Conservation (phyloP, 2,329 filamentous ascomycete species). For the Pseudocercospora pini-densiflorae region DNA sequence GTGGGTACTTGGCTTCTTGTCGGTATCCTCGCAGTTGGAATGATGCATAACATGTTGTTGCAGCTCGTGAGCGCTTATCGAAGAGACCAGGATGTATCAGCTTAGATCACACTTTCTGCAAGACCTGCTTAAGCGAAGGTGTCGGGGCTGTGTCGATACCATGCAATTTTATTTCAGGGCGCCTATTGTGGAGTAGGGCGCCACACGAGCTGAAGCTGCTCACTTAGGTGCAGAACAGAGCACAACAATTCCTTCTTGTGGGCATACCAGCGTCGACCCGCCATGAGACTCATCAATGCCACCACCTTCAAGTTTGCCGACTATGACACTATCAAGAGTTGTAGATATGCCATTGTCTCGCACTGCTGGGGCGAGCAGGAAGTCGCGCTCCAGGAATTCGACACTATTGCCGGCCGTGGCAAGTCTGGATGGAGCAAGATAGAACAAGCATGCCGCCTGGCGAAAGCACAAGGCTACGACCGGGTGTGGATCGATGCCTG, state of each 20-base stretch:
- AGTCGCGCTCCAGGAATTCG: conserved; percentile 19
- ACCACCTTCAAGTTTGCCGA: not conserved
- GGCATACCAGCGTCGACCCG: not conserved
- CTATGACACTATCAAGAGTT: not conserved
- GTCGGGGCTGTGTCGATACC: too few species aligned
- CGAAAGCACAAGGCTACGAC: not conserved
- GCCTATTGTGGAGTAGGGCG: too few species aligned
- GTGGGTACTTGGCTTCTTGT: not conserved
- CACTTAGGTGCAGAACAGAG: too few species aligned
- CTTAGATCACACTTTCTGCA: too few species aligned
- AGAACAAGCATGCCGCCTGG: not conserved
- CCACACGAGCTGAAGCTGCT: too few species aligned
- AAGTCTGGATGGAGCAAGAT: conserved; percentile 17
- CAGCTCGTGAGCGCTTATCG: too few species aligned
- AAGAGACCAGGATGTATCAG: too few species aligned
- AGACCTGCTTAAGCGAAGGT: too few species aligned
- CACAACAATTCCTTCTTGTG: too few species aligned
- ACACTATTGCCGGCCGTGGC: not conserved
- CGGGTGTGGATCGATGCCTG: conserved; percentile 31
- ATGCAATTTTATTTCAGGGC: too few species aligned
- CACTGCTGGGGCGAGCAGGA: conserved; percentile 24
- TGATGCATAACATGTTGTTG: not conserved
- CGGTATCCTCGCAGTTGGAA: not conserved
- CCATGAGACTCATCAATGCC: not conserved
- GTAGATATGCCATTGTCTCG: conserved; percentile 24